phyloP scores from a whole-genome alignment of 1,284 basidiomycete species.

The Malassezia nana region DNA sequence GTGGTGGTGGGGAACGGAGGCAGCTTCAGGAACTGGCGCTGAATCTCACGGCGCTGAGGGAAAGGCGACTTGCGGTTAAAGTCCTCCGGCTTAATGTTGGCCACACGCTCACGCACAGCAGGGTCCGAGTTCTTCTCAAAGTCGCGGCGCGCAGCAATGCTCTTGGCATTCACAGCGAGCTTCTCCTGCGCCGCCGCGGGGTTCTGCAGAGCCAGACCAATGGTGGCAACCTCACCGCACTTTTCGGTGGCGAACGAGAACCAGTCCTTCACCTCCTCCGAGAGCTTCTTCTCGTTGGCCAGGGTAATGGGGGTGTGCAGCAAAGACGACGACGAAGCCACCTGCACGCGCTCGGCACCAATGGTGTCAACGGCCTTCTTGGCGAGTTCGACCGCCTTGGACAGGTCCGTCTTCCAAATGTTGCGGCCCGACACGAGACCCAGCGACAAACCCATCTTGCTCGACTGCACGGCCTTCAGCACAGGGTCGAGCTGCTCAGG shows the following conservation, averaged over 20 bases:
- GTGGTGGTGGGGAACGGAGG: slow-evolving; percentile 98
- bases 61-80: slow-evolving; percentile 86
- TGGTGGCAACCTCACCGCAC: slow-evolving; percentile 75
- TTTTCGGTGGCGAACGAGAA: slow-evolving; percentile 98
- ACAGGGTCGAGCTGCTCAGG: slow-evolving; percentile 79
- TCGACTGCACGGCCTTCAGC: slow-evolving; percentile 59
- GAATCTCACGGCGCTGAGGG: slow-evolving; percentile 73
- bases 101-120: slow-evolving; percentile 87
- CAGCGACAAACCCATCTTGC: slow-evolving; percentile 70
- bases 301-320: slow-evolving; percentile 96
- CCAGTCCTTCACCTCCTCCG: slow-evolving; percentile 86
- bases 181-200: slow-evolving; percentile 27
- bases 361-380: slow-evolving; percentile 60
- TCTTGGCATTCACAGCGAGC: slow-evolving; percentile 61
- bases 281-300: slow-evolving; percentile 83
- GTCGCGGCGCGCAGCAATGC: slow-evolving; percentile 87
- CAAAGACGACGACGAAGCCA: slow-evolving; percentile 93
- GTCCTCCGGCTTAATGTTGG: slow-evolving; percentile 76
- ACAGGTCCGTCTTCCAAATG: slow-evolving; percentile 98
- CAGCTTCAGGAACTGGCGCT: slow-evolving; percentile 77
- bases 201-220: slow-evolving; percentile 55
- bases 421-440: slow-evolving; percentile 97
- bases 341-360: slow-evolving; percentile 61
- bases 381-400: slow-evolving; percentile 67
- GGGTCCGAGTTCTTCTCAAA: slow-evolving; percentile 94